A percentile compares a stretch with the other conserved stretches of the same genome.
Conservation (phyloP, 441 rosid species). For the Mallotus repandus region DNA sequence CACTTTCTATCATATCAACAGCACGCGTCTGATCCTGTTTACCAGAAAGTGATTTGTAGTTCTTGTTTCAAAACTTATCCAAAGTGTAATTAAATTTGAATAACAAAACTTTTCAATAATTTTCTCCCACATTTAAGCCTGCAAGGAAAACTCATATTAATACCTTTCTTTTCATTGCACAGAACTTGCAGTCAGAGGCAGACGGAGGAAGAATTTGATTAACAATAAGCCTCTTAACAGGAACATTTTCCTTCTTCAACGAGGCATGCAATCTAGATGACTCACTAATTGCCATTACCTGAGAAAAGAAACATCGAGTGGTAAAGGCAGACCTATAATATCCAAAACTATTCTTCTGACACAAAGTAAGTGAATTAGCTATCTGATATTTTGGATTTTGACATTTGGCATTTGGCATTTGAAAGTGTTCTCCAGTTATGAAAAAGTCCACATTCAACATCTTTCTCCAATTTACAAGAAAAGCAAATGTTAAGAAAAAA, state of each 20-base stretch:
- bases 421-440: neutral
- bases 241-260: slow-evolving; percentile 81
- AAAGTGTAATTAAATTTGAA: neutral
- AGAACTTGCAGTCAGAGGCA: slow-evolving; percentile 84
- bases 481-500: neutral
- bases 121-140: neutral
- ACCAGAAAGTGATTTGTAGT: neutral
- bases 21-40: slow-evolving; percentile 90
- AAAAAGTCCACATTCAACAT: neutral
- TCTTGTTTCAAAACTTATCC: neutral
- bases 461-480: slow-evolving; percentile 1
- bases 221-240: slow-evolving; percentile 73
- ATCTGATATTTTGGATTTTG: neutral
- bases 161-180: slow-evolving; percentile 90
- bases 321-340: neutral
- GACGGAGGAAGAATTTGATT: slow-evolving; percentile 88
- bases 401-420: slow-evolving; percentile 16
- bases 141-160: slow-evolving; percentile 4
- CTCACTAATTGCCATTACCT: slow-evolving; percentile 96
- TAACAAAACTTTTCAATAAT: neutral
- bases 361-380: neutral
- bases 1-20: slow-evolving; percentile 66
- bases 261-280: slow-evolving; percentile 78
- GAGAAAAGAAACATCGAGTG: slow-evolving; percentile 13
- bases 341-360: neutral